These are phyloP conservation scores for Debaryomyces fabryi DNA, from an alignment of 1,139 yeast species.

Conservation along the genomic window DNA sequence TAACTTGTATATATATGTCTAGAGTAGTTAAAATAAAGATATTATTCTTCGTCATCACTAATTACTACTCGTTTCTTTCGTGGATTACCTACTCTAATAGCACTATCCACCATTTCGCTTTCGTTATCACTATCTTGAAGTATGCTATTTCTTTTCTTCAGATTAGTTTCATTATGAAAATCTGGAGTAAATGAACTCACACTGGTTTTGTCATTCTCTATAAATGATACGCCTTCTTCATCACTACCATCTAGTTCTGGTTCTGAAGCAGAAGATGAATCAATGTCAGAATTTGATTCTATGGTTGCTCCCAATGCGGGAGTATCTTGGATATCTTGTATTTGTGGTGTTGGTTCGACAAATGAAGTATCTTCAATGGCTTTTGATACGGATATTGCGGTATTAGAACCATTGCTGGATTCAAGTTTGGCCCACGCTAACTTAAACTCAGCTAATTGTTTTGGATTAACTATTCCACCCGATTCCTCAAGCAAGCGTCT, in stretches of 20 bases:
- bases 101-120: conserved; percentile 9
- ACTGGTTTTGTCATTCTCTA: conserved; percentile 5
- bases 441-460: conserved; percentile 41
- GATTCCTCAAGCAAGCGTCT: conserved; percentile 41
- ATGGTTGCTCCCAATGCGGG: not conserved
- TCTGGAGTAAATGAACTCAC: conserved; percentile 6
- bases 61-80: conserved; percentile 21
- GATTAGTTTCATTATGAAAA: not conserved
- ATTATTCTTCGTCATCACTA: conserved; percentile 32
- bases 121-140: conserved; percentile 10
- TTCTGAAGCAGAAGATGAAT: not conserved
- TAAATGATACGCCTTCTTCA: not conserved
- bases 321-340: not conserved
- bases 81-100: conserved; percentile 12
- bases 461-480: conserved; percentile 46
- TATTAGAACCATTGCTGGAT: conserved; percentile 17
- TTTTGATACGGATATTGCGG: conserved; percentile 23
- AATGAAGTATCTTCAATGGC: conserved; percentile 29
- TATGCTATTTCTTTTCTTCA: not conserved
- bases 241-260: not conserved
- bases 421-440: conserved; percentile 41
- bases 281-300: not conserved
- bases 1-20: conserved; percentile 1
- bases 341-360: conserved; percentile 12
- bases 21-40: not conserved